Percentiles rank a stretch among this genome's conserved stretches.
Conservation (phyloP, 1,284 basidiomycete species). For the Rhodotorula sp. region DNA sequence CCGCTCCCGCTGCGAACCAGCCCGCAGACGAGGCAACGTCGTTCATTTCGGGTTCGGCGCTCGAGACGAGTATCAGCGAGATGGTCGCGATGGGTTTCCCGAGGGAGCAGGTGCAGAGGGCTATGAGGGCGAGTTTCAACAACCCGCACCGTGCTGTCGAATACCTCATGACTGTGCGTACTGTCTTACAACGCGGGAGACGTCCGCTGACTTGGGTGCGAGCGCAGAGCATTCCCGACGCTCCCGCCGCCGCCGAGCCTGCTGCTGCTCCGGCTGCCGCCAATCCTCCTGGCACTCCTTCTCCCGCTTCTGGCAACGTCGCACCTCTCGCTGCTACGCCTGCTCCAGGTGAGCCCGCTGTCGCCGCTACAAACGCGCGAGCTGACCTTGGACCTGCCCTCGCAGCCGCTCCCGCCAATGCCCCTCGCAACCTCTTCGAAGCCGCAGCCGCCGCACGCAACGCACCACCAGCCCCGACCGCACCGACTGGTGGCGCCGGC, state of each 20-base stretch:
- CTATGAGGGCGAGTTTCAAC: constrained; percentile 91
- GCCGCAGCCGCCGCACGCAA: constrained; percentile 46
- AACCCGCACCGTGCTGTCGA: constrained; percentile 98
- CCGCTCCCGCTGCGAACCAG: constrained; percentile 35
- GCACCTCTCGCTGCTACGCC: constrained; percentile 47
- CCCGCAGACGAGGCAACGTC: constrained; percentile 36
- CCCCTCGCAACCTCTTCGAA: constrained; percentile 50
- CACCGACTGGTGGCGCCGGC: constrained; percentile 33
- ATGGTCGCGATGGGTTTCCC: constrained; percentile 96
- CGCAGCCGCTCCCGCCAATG: background rate
- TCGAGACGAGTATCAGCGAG: constrained; percentile 72
- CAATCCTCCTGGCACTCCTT: constrained; percentile 59
- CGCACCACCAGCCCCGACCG: constrained; percentile 44
- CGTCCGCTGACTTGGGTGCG: background rate
- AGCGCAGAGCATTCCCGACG: constrained; percentile 71
- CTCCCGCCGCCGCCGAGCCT: constrained; percentile 47
- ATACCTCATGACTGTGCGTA: constrained; percentile 85
- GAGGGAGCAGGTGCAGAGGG: constrained; percentile 77
- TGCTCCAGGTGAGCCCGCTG: constrained; percentile 13
- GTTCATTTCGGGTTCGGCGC: constrained; percentile 64
- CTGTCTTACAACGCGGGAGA: background rate
- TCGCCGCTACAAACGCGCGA: background rate
- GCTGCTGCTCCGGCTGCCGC: constrained; percentile 44
- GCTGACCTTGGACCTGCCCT: constrained; percentile 5
- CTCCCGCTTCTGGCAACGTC: constrained; percentile 54